phyloP scores from a whole-genome alignment of 2,329 filamentous ascomycete genomes.

The Clonostachys rosea region DNA sequence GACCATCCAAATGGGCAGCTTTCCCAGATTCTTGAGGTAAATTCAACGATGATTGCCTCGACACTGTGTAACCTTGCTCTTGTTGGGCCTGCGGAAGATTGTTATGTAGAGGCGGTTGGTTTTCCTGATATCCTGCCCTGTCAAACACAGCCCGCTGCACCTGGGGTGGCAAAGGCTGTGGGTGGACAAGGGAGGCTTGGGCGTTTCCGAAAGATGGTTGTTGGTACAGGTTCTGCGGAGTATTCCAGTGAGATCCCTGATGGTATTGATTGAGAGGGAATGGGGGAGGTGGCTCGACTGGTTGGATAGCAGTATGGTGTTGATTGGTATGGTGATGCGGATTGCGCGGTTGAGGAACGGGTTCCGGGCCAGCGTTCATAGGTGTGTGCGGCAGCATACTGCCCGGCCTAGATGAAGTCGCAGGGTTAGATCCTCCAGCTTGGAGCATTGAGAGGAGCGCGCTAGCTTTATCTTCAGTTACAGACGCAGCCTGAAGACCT shows the following conservation, averaged over 20 bases:
- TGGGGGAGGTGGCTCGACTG: slow-evolving; percentile 20
- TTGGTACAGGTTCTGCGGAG: neutral
- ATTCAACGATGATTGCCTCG: no score
- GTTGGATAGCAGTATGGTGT: slow-evolving; percentile 27
- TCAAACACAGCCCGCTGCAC: slow-evolving; percentile 49
- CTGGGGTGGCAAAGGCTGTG: slow-evolving; percentile 49
- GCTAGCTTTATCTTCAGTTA: slow-evolving; percentile 39
- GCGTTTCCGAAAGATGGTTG: slow-evolving; percentile 5
- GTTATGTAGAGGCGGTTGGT: slow-evolving; percentile 5
- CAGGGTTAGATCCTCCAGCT: slow-evolving; percentile 13
- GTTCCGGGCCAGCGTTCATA: slow-evolving; percentile 44
- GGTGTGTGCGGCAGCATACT: slow-evolving; percentile 41
- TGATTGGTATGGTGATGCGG: slow-evolving; percentile 51
- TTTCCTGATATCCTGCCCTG: slow-evolving; percentile 20
- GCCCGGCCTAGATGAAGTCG: slow-evolving; percentile 6
- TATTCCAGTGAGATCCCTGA: neutral
- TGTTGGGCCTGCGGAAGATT: slow-evolving; percentile 7
- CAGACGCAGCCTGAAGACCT: slow-evolving; percentile 29
- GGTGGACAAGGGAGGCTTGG: slow-evolving; percentile 23
- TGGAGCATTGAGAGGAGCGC: slow-evolving; percentile 51
- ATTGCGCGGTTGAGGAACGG: slow-evolving; percentile 47
- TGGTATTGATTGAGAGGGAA: slow-evolving; percentile 17
- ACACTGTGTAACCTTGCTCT: slow-evolving; percentile 1
- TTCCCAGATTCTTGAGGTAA: slow-evolving; percentile 1
- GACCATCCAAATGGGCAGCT: slow-evolving; percentile 26